Evolutionary conservation across 2,329 filamentous ascomycete species (phyloP).

Genomic region (Fusarium circinatum): DNA sequence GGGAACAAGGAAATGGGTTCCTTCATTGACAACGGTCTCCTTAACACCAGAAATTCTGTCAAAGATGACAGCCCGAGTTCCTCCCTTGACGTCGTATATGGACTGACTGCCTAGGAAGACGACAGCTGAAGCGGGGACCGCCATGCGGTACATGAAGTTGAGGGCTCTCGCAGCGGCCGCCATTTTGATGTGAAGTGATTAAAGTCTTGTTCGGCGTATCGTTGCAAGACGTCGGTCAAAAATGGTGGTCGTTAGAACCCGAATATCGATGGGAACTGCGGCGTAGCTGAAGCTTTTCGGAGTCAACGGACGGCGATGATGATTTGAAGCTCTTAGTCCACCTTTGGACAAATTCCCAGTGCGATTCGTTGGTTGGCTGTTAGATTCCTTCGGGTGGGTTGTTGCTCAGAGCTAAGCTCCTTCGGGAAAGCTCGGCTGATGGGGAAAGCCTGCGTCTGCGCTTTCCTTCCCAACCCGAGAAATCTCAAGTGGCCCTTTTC

Average conservation of each 20-base stretch:
- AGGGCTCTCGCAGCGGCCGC: conserved; percentile 67
- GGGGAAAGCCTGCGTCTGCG: conserved; percentile 37
- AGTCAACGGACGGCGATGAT: conserved; percentile 40
- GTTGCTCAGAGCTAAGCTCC: conserved; percentile 44
- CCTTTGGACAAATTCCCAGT: conserved; percentile 33
- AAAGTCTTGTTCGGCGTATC: conserved; percentile 1
- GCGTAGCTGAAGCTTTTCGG: conserved; percentile 41
- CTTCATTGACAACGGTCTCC: conserved; percentile 92
- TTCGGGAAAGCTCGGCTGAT: conserved; percentile 51
- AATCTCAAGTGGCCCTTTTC: conserved; percentile 45
- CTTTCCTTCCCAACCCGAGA: conserved; percentile 43
- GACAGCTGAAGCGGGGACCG: conserved; percentile 78
- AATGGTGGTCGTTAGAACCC: not conserved
- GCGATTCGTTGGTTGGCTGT: conserved; percentile 35
- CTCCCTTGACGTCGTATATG: conserved; percentile 97
- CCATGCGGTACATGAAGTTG: conserved; percentile 71
- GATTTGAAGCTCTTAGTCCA: conserved; percentile 42
- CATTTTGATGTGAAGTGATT: conserved; percentile 52
- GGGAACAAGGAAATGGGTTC: conserved; percentile 94
- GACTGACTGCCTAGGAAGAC: conserved; percentile 77
- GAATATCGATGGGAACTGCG: conserved; percentile 17
- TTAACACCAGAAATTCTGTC: conserved; percentile 92
- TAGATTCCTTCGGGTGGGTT: conserved; percentile 22
- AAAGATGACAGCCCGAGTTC: conserved; percentile 96
- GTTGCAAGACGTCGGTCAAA: not conserved